Conservation (phyloP, 2,329 filamentous ascomycete genomes). For the Tolypocladium sp. region DNA sequence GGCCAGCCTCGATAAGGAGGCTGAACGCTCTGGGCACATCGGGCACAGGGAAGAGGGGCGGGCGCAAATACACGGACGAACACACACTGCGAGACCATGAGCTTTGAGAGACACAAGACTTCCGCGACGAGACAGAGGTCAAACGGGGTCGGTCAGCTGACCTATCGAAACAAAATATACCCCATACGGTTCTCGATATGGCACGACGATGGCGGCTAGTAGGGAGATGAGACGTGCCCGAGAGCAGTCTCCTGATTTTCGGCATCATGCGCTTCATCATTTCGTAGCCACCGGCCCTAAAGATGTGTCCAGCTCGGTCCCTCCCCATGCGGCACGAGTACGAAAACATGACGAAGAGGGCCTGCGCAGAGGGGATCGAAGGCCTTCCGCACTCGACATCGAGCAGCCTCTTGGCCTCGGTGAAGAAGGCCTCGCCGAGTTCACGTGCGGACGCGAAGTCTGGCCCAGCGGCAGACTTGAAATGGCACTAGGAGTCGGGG, state of each 20-base stretch:
- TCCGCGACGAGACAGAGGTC: neutral
- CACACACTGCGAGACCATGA: neutral
- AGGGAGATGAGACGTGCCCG: neutral
- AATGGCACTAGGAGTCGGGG: too few species aligned
- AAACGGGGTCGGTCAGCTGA: neutral
- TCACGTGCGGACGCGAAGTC: neutral
- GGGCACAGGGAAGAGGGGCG: neutral
- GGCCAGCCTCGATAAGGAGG: neutral
- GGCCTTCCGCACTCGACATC: neutral
- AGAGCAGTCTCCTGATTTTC: neutral
- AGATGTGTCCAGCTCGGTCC: neutral
- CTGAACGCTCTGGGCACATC: neutral
- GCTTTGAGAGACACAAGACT: neutral
- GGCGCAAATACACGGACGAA: neutral
- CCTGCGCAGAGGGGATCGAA: neutral
- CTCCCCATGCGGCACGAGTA: neutral
- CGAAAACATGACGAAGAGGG: constrained; percentile 1
- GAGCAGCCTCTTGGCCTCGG: neutral
- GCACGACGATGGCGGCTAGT: neutral
- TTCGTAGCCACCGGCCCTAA: neutral
- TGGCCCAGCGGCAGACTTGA: too few species aligned
- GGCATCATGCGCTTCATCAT: constrained; percentile 1
- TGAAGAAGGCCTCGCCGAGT: neutral
- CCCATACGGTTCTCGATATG: neutral
- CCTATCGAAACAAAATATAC: constrained; percentile 1